A percentile compares a stretch with the other conserved stretches of the same genome.
phyloP scores from a whole-genome alignment of 139 green algal species.

The Zygnema circumcarinatum region DNA sequence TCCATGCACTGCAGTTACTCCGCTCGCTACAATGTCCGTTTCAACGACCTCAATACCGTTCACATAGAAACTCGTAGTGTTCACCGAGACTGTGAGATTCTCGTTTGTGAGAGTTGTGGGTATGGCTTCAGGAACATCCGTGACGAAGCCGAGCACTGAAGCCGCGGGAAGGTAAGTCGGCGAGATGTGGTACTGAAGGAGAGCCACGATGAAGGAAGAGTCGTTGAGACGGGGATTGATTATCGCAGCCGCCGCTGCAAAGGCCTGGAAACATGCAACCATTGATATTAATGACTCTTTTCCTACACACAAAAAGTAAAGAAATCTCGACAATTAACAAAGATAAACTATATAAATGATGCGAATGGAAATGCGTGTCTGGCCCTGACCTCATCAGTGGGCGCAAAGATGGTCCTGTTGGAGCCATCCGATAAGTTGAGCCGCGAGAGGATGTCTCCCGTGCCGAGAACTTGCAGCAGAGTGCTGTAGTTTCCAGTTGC shows the following conservation, averaged over 20 bases:
- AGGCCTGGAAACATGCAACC: no score
- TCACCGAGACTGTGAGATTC: no score
- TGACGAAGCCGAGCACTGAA: not conserved
- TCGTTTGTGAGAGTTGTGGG: not conserved
- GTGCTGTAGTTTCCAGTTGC: not conserved
- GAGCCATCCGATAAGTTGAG: not conserved
- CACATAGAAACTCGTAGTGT: not conserved
- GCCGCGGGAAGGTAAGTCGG: not conserved
- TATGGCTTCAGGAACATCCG: not conserved
- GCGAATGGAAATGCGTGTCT: no score
- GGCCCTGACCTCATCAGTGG: not conserved
- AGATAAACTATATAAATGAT: no score
- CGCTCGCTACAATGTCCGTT: not conserved
- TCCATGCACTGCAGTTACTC: not conserved
- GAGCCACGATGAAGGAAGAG: not conserved
- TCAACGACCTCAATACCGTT: not conserved
- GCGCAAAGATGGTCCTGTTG: conserved; percentile 2
- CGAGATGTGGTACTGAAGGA: not conserved
- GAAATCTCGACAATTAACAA: no score
- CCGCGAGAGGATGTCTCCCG: not conserved
- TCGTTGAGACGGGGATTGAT: no score
- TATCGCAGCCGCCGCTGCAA: no score
- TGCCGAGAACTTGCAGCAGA: not conserved
- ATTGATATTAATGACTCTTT: no score
- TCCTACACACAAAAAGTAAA: no score